Evolutionary conservation across 192 early-diverging fungal species (phyloP), one percentile per base, ranked within the genome.

Genomic region (Coemansia sp.): DNA sequence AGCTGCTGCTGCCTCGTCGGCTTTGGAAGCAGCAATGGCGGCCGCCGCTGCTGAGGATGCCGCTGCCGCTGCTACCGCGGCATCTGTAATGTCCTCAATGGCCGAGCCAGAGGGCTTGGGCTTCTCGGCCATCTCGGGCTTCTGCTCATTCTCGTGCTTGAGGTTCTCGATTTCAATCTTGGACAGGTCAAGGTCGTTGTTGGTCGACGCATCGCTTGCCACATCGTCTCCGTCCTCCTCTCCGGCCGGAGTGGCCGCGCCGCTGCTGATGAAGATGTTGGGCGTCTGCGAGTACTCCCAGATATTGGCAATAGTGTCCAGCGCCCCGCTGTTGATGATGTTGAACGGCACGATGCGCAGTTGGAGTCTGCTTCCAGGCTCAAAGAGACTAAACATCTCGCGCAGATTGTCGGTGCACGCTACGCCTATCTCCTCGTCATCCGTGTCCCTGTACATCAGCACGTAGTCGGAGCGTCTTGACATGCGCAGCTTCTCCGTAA

Each of bases 361-460:
- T 59, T 76, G 79, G 39, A 76, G 19, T 15, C 69, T 61, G 50
- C 74, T 74, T 1, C 79, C 79, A 2, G 79, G 79, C 66, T 76
- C 74, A 56, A 82, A 82, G 23, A 82, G 53, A 15, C 39, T 44
- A 41, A 82, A 76, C 79, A 82, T 82, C 68, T 82, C 79, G 19
- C 70, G 71, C 65, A 82, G 12, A 44, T 82, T 76, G 48, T 76
- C 79, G 0, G 74, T 74, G 56, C 79, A 82, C 26, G 71, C 79
- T 9, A 82, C 75, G 41, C 74, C 79, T 43, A 82, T 82, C n/a
- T 82, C 79, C 71, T 82, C 74, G 37, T 71, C 65, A 47, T 82
- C 79, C 4, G 71, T 75, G 43, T 82, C 79, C 58, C 37, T 82
- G 60, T 76, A 82, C 63, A 82, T 69, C 7, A 82, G 58, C 41